phyloP scores from a whole-genome alignment of 371 early-diverging fungal species.

The Fennellomyces sp. region DNA sequence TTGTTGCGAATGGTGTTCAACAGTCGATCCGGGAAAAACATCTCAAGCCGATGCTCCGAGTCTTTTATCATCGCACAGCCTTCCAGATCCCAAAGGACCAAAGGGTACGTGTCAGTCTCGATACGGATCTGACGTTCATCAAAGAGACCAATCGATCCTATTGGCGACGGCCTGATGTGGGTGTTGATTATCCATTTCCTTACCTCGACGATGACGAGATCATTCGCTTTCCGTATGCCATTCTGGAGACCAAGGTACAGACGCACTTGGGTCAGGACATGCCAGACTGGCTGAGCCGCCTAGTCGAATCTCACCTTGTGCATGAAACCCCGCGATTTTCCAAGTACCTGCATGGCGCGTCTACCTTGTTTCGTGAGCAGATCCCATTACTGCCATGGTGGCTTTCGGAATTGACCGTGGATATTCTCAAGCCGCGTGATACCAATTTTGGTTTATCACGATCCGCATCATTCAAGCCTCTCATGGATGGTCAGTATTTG shows the following conservation, averaged over 20 bases:
- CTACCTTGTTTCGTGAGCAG: constrained; percentile 19
- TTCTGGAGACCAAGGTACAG: constrained; percentile 63
- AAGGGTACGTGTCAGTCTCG: constrained; percentile 89
- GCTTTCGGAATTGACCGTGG: constrained; percentile 49
- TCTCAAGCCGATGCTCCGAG: constrained; percentile 79
- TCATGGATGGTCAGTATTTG: constrained; percentile 34
- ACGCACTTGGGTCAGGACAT: constrained; percentile 85
- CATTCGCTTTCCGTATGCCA: constrained; percentile 31
- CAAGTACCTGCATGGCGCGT: constrained; percentile 95
- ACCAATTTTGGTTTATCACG: constrained; percentile 27
- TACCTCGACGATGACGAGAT: constrained; percentile 74
- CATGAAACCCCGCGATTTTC: constrained; percentile 97
- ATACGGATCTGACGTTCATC: constrained; percentile 93
- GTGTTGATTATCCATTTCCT: constrained; percentile 83
- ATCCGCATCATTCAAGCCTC: constrained; percentile 31
- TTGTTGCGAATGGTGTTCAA: constrained; percentile 74
- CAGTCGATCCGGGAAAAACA: constrained; percentile 64
- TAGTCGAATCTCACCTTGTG: constrained; percentile 85
- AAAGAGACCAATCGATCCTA: constrained; percentile 79
- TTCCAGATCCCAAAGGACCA: constrained; percentile 96
- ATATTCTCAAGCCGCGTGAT: constrained; percentile 40
- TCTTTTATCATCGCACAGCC: constrained; percentile 94
- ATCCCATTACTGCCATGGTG: constrained; percentile 26
- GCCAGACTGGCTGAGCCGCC: constrained; percentile 90
- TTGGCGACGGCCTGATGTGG: constrained; percentile 90